Evolutionary conservation across 2,329 filamentous ascomycete species (phyloP).

Genomic region (Diaporthe citriasiana): DNA sequence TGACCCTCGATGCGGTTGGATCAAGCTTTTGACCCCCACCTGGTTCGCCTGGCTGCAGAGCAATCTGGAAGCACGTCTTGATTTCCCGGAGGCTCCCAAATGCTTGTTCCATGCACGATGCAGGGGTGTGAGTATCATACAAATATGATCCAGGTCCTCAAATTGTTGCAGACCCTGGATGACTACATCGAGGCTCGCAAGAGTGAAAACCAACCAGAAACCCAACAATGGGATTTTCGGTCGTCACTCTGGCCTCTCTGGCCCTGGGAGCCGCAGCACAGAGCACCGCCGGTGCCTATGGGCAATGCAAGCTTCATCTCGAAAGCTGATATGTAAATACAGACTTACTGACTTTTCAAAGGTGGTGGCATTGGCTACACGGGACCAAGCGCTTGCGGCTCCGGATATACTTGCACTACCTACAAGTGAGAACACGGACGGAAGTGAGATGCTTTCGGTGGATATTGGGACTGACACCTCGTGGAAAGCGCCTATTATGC

Average conservation of each 20-base stretch:
- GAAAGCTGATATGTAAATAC: no score
- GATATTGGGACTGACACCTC: background rate
- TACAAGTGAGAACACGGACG: constrained; percentile 42
- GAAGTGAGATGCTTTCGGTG: background rate
- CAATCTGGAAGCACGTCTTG: constrained; percentile 11
- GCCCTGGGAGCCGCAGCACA: constrained; percentile 33
- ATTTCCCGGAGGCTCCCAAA: background rate
- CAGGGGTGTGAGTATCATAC: background rate
- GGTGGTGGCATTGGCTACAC: constrained; percentile 43
- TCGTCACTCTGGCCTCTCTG: constrained; percentile 6
- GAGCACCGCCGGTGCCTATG: constrained; percentile 38
- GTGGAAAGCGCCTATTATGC: constrained; percentile 33
- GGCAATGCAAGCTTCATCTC: constrained; percentile 32
- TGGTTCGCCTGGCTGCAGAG: background rate
- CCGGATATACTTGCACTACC: constrained; percentile 45
- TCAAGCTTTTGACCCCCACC: constrained; percentile 7
- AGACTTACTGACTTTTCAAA: background rate
- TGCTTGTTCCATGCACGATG: background rate
- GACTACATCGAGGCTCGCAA: background rate
- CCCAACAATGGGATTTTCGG: background rate
- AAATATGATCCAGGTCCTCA: background rate
- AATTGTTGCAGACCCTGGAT: background rate
- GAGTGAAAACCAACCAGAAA: background rate
- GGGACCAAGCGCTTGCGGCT: constrained; percentile 43
- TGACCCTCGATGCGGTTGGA: constrained; percentile 15